Conservation (phyloP, 805 yeast species). For the Kluyveromyces lactis region DNA sequence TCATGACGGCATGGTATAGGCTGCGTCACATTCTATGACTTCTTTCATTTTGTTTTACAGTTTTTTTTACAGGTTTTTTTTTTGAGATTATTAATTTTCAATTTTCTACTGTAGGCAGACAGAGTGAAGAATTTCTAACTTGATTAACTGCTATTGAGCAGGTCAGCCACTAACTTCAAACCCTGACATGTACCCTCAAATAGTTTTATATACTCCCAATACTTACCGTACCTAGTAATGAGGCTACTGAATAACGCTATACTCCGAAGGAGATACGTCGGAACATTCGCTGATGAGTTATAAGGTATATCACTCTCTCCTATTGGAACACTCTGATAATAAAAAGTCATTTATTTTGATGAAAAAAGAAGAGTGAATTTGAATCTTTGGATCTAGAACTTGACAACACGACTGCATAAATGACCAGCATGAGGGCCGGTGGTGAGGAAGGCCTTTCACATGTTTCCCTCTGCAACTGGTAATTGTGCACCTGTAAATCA, state of each 20-base stretch:
- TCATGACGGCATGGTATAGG: background rate
- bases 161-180: background rate
- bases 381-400: background rate
- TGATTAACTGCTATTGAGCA: background rate
- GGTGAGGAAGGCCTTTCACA: background rate
- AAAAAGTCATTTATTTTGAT: background rate
- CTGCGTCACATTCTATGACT: background rate
- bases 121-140: background rate
- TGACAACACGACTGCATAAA: background rate
- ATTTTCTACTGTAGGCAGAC: constrained; percentile 1
- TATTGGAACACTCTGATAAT: background rate
- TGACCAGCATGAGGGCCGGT: background rate
- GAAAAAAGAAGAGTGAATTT: background rate
- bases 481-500: background rate
- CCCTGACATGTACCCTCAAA: constrained; percentile 1
- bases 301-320: background rate
- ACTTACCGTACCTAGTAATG: background rate
- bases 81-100: background rate
- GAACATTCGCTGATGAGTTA: background rate
- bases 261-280: background rate
- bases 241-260: background rate
- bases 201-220: constrained; percentile 1
- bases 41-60: background rate
- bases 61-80: background rate
- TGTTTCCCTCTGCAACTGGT: background rate